Percentiles rank a stretch among this genome's conserved stretches.
phyloP scores from a whole-genome alignment of 495 filamentous ascomycete genomes.

The Aspergillus saccharolyticus region DNA sequence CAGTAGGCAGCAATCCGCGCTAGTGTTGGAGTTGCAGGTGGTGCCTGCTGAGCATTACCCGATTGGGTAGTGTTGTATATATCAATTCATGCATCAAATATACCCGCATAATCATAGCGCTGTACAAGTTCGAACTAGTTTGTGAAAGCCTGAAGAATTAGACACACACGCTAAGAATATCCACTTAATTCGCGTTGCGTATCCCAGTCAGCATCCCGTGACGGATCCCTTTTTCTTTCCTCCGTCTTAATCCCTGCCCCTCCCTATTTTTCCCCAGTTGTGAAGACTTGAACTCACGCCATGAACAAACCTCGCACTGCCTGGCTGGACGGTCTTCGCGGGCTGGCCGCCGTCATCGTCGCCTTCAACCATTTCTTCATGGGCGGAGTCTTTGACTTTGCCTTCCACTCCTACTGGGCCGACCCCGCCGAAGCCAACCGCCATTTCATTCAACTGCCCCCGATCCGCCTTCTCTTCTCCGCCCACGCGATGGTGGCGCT shows the following conservation, averaged over 20 bases:
- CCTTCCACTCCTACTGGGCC: constrained; percentile 24
- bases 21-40: background rate
- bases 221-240: background rate
- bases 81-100: too few species aligned
- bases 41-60: background rate
- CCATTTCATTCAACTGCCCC: constrained; percentile 50
- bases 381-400: constrained; percentile 15
- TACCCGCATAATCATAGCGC: background rate
- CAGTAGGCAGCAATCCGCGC: background rate
- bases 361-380: constrained; percentile 20
- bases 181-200: background rate
- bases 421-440: constrained; percentile 33
- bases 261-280: background rate
- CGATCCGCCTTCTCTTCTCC: constrained; percentile 48
- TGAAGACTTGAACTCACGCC: background rate
- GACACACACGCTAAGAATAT: background rate
- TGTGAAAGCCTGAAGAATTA: background rate
- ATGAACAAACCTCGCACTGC: constrained; percentile 9
- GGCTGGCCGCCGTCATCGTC: constrained; percentile 21
- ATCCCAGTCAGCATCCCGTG: background rate
- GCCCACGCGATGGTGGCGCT: constrained; percentile 56
- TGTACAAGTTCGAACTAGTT: too few species aligned
- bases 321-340: constrained; percentile 24
- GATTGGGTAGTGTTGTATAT: background rate
- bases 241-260: background rate